Evolutionary conservation across 202 grass and related monocot species (phyloP).

Genomic region (Elaeis oleifera): DNA sequence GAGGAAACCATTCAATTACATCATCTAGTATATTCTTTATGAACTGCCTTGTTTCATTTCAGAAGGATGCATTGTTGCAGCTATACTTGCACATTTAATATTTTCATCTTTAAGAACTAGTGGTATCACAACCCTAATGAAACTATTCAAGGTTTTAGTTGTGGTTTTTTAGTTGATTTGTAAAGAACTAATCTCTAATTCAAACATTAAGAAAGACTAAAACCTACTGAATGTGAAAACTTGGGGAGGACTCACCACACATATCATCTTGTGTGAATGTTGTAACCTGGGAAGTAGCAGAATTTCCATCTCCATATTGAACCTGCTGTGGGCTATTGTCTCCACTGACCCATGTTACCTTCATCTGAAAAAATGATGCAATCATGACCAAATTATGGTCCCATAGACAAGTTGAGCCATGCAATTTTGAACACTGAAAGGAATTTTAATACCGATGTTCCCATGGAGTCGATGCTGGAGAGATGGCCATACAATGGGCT

Average conservation of each 20-base stretch:
- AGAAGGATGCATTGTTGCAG: too few relatives aligned
- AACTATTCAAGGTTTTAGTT: too few relatives aligned
- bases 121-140: too few relatives aligned
- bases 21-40: too few relatives aligned
- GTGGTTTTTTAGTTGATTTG: neutral
- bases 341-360: slow-evolving; percentile 81
- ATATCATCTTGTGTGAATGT: slow-evolving; percentile 71
- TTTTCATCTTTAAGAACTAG: too few relatives aligned
- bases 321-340: slow-evolving; percentile 57
- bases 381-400: too few relatives aligned
- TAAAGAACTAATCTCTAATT: neutral
- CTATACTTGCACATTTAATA: too few relatives aligned
- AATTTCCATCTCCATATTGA: slow-evolving; percentile 38
- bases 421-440: too few relatives aligned
- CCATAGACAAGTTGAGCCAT: too few relatives aligned
- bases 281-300: slow-evolving; percentile 29
- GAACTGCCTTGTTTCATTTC: too few relatives aligned
- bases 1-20: too few relatives aligned
- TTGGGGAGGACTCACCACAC: slow-evolving; percentile 51
- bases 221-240: neutral
- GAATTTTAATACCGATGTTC: slow-evolving; percentile 39
- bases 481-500: slow-evolving; percentile 58
- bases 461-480: slow-evolving; percentile 58
- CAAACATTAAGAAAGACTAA: neutral
- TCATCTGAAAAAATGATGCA: slow-evolving; percentile 36